Base-by-base conservation (phyloP, 108 stramenopile genomes). In the Epithemia pelagica region DNA sequence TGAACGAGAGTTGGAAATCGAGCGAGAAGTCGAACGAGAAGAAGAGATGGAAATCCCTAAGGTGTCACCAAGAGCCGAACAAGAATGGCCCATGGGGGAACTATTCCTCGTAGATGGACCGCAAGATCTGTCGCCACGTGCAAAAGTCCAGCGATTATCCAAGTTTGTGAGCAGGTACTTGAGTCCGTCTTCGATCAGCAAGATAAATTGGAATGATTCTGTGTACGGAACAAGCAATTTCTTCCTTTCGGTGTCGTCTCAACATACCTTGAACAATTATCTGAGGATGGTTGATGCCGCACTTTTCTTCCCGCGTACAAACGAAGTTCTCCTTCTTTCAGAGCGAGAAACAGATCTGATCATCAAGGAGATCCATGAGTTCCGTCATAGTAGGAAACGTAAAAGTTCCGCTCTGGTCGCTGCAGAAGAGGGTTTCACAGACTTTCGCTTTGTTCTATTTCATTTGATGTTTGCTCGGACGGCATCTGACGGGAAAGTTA, bases 1-100 rank as follows among this genome's bases (percentile, higher is more conserved):
- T 28, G 83, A 82, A 69, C 66, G 83, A 62, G 78, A 85, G 37
- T 31, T 78, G 28, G 77, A 81, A 52, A 37, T 75, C 27, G 74
- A 81, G 64, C 21, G 66, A 1, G 77, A 81, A 64, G 29, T 63
- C 20, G 79, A 81, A 65, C 77, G 73, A 53, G 83, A 84, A 58
- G 55, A 60, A 51, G 79, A 81, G 32, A 60, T 76, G 53, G 79
- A 84, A 75, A 20, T 78, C 18, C 61, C 62, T 23, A 28, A 21
- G 21, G 32, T 75, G 72, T 18, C 7, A 25, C 77, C 80, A 51
- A 19, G 33, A 3, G 1, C n/a, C 18, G 78, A 84, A 30, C 19
- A 27, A 28, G 61, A 30, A 15, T 67, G 55, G 51, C 19, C 15
- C 37, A 10, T 46, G 37, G 37, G 15, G 5, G 5, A 5, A 5